Conservation (phyloP, 352 stramenopile genomes). For the Globisporangium apiculatum region DNA sequence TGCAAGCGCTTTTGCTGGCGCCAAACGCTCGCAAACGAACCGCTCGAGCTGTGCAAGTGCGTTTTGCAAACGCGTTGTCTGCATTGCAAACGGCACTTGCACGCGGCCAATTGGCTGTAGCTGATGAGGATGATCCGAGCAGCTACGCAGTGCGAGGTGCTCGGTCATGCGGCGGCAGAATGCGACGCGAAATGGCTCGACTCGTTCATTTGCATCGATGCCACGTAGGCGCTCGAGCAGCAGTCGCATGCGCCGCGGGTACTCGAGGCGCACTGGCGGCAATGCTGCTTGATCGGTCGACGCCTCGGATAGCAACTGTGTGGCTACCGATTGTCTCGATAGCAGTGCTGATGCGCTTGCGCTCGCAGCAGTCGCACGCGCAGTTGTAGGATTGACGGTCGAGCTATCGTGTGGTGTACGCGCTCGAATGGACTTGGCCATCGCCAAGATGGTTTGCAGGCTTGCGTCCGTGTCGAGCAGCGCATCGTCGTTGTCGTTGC, state of each 20-base stretch:
- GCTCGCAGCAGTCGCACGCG: background rate
- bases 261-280: conserved; percentile 25
- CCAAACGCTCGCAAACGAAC: conserved; percentile 28
- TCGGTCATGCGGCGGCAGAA: conserved; percentile 58
- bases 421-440: conserved; percentile 21
- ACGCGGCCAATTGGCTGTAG: conserved; percentile 11
- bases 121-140: background rate
- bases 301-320: conserved; percentile 1
- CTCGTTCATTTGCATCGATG: conserved; percentile 17
- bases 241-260: conserved; percentile 38
- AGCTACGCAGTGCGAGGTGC: conserved; percentile 19
- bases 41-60: conserved; percentile 24
- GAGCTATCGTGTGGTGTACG: background rate
- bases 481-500: conserved; percentile 1
- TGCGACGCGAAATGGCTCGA: conserved; percentile 28
- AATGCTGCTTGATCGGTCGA: background rate
- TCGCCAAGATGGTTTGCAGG: conserved; percentile 22
- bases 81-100: conserved; percentile 26
- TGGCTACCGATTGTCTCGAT: background rate
- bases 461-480: conserved; percentile 2
- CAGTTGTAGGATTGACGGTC: background rate
- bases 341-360: background rate
- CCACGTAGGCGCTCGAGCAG: conserved; percentile 35
- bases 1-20: conserved; percentile 20
- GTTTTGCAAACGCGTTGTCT: conserved; percentile 23